phyloP scores from a whole-genome alignment of 73 alveolate species.

The Symbiodinium pilosum region DNA sequence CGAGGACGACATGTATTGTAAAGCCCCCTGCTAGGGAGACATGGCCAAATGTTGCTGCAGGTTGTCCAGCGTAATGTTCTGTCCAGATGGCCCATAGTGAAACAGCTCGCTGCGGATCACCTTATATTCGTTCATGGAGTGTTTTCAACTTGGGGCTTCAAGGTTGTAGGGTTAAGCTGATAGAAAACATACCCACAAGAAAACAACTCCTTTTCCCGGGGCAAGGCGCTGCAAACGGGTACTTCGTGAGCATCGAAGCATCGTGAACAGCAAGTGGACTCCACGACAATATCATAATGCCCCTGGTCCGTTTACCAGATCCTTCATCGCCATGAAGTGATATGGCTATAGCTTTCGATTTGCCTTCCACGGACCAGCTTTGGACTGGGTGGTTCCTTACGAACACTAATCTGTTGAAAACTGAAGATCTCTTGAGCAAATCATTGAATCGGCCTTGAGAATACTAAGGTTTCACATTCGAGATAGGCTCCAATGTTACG shows the following conservation, averaged over 20 bases:
- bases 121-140: background rate
- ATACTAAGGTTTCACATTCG: too few relatives aligned
- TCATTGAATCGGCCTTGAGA: too few relatives aligned
- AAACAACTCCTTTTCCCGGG: too few relatives aligned
- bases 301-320: background rate
- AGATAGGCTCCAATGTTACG: too few relatives aligned
- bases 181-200: too few relatives aligned
- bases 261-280: background rate
- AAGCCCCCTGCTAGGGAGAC: background rate
- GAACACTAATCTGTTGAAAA: background rate
- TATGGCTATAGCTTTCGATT: background rate
- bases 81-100: background rate
- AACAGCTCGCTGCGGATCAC: background rate
- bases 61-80: background rate
- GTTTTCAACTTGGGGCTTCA: background rate
- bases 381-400: background rate
- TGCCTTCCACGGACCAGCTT: background rate
- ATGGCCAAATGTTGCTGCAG: background rate
- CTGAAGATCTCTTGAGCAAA: background rate
- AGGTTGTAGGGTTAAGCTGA: background rate
- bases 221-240: background rate
- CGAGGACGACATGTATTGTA: background rate
- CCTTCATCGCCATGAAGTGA: background rate
- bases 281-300: background rate
- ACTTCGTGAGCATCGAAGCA: background rate